Evolutionary conservation across 768 basidiomycete genomes (phyloP), one percentile per base, ranked within the genome.

Genomic region (Steccherinum ochraceum): DNA sequence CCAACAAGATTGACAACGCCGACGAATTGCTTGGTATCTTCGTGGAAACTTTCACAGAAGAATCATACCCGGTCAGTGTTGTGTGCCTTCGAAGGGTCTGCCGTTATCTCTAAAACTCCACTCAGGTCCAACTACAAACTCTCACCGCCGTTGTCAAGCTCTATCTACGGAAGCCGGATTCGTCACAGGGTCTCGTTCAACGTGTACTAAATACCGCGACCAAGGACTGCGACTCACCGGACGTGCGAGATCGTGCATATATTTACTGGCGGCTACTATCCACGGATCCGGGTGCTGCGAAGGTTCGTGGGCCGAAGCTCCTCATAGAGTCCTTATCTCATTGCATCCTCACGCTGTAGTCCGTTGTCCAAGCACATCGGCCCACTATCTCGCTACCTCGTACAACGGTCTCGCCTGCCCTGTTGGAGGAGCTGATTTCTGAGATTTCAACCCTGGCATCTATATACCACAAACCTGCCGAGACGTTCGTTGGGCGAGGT

Each of bases 201-300:
- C 76, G 78, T n/a, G 85, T 97, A 2, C 71, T 98, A 40, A 85
- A 89, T 55, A 93, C 92, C 0, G 96, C 96, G 0, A 99, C 96
- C 2, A 97, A 93, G 63, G 93, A 93, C 58, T 96, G 93, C 58
- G 96, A 99, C 61, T 93, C 88, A 4, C 91, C 96, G 12, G 95
- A 98, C 65, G 91, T 99, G 13, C 79, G 96, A 40, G 96, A 99
- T 66, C 78, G 94, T 45, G 96, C 96, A 1, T 99, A 98, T 63
- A 95, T 98, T 39, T 98, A 98, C 62, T 99, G 96, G 96, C 77
- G 96, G 54, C 63, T 99, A 55, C 67, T 99, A 23, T 95, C 92
- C 4, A 93, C 92, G 50, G 95, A 99, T 66, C 91, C 94, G 1
- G 90, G 82, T 2, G 93, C 95, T 16, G 95, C 96, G 0, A 99